These are phyloP conservation scores for Salvia sclarea DNA, from an alignment of 305 asterid species.

Conservation along the genomic window DNA sequence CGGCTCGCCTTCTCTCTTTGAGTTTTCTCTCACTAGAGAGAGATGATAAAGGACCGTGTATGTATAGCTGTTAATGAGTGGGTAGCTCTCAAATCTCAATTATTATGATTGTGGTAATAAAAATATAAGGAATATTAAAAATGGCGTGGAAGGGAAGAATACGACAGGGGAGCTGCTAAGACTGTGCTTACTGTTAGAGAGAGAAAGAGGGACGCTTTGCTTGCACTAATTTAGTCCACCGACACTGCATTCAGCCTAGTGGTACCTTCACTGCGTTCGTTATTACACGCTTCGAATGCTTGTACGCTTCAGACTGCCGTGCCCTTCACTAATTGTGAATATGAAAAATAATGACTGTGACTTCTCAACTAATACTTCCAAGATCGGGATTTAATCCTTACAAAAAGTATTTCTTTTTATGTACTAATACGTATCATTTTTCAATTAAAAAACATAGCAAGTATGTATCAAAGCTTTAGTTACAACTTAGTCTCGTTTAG, in stretches of 20 bases:
- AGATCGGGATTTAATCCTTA: not conserved
- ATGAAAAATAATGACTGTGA: slow-evolving; percentile 7
- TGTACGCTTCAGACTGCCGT: slow-evolving; percentile 25
- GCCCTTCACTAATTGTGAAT: not conserved
- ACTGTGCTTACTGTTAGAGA: slow-evolving; percentile 21
- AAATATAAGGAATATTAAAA: slow-evolving; percentile 5
- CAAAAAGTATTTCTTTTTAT: no score
- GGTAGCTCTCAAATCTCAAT: slow-evolving; percentile 28
- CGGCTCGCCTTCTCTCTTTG: slow-evolving; percentile 33
- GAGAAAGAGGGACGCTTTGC: slow-evolving; percentile 2
- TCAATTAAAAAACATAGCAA: no score
- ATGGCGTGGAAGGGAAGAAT: slow-evolving; percentile 49
- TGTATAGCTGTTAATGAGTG: slow-evolving; percentile 53
- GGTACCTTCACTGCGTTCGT: slow-evolving; percentile 9
- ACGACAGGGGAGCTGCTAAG: slow-evolving; percentile 48
- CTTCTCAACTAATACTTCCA: slow-evolving; percentile 17
- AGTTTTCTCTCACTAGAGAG: slow-evolving; percentile 9
- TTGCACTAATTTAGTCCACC: slow-evolving; percentile 31
- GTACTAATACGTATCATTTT: no score
- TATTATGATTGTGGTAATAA: not conserved
- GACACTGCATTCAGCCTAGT: slow-evolving; percentile 26
- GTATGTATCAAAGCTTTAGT: no score
- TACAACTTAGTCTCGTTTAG: no score
- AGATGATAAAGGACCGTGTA: slow-evolving; percentile 14
- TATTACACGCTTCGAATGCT: slow-evolving; percentile 22